Evolutionary conservation across 2,329 filamentous ascomycete genomes (phyloP), one percentile per base, ranked within the genome.

Genomic region (Aspergillus flavus): DNA sequence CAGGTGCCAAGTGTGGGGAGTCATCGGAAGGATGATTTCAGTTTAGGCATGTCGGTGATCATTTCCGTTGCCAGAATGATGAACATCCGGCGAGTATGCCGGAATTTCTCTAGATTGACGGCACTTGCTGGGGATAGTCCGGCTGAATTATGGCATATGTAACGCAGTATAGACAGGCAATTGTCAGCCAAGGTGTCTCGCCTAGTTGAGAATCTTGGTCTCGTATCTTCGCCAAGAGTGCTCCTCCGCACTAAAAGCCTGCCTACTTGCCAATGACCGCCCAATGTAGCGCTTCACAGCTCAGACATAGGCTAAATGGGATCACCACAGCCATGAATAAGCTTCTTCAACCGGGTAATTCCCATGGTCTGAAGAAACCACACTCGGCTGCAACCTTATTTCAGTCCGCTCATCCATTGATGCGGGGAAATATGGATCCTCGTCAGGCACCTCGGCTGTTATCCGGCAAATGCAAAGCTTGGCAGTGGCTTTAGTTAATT

Each of bases 341-440:
- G 19, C 28, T 57, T 34, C 59, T 32, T 32, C 26, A 14, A 12
- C 45, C 53, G 59, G 59, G n/a, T 61, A 57, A 57, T 61, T 30
- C 43, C 23, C 30, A 28, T 11, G 16, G 28, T 19, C 12, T 34
- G 59, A 16, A 32, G 43, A 30, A 28, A 10, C 48, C 28, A 30
- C 34, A 19, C 52, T 28, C 52, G 52, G 52, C 30, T 54, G 5
- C 32, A 54, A 54, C 32, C 46, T 54, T 26, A 39, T 21, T 39
- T 16, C 21, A 9, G 39, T 19, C 30, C 32, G 26, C 32, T 5
- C 1, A 23, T 23, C 2, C 0, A 0, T 32, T 3, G n/a, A 34
- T 54, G 26, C 58, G 36, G 48, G 48, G 58, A 30, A 48, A 26
- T 16, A 9, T 28, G 32, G 34, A 52, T 43, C 48, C 30, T 32